Conservation (phyloP, 495 filamentous ascomycete genomes). For the Staphylotrichum longicolle region DNA sequence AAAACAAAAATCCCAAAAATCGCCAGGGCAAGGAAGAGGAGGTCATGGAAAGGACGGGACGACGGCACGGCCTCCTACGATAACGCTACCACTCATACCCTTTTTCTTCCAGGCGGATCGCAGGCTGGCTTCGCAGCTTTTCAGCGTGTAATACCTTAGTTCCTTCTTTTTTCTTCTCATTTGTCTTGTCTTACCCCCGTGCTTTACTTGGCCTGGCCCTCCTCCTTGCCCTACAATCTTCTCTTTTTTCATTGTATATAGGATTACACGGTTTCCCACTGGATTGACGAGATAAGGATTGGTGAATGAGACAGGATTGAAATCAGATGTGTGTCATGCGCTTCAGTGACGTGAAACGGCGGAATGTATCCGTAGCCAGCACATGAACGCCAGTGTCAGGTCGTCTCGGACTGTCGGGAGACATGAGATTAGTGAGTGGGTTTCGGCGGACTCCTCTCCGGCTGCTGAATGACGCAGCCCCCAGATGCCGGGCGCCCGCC, state of each 20-base stretch:
- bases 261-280: slow-evolving; percentile 20
- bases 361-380: no score
- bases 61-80: slow-evolving; percentile 41
- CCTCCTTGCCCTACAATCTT: slow-evolving; percentile 17
- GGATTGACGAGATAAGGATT: slow-evolving; percentile 34
- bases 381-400: no score
- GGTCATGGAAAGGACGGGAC: slow-evolving; percentile 19
- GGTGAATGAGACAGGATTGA: slow-evolving; percentile 31
- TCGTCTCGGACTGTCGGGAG: no score
- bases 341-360: background rate
- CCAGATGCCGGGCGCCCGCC: no score
- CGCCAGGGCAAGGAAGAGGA: slow-evolving; percentile 10
- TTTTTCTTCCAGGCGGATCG: slow-evolving; percentile 33
- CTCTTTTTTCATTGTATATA: slow-evolving; percentile 30
- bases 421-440: background rate
- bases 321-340: background rate
- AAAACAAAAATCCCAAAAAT: slow-evolving; percentile 1
- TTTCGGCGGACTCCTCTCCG: background rate
- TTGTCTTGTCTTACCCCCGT: slow-evolving; percentile 24
- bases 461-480: no score
- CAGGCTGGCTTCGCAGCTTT: slow-evolving; percentile 35
- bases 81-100: slow-evolving; percentile 45
- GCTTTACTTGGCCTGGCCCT: slow-evolving; percentile 8
- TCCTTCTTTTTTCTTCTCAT: slow-evolving; percentile 27
- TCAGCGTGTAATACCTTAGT: slow-evolving; percentile 52